These are phyloP conservation scores for Grammothele lineata DNA, from an alignment of 768 basidiomycete genomes.

Conservation along the genomic window DNA sequence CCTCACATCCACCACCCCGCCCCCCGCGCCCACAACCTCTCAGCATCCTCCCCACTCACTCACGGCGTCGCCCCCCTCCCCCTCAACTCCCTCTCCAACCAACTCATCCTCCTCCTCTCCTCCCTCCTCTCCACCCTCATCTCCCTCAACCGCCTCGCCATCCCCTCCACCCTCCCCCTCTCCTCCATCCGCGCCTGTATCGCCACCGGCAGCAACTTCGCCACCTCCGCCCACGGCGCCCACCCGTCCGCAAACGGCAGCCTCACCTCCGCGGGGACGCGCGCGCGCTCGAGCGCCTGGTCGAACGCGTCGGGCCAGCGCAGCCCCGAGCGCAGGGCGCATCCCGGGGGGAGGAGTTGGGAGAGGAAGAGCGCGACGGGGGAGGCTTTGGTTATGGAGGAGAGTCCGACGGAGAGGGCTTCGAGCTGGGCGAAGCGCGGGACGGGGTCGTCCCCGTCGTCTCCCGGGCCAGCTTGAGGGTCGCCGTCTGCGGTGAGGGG, in stretches of 20 bases:
- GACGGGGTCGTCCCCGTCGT: not conserved
- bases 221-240: slow-evolving; percentile 22
- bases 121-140: slow-evolving; percentile 7
- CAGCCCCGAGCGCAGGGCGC: slow-evolving; percentile 41
- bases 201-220: slow-evolving; percentile 21
- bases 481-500: not conserved
- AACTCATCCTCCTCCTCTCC: slow-evolving; percentile 11
- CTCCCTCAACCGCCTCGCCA: slow-evolving; percentile 13
- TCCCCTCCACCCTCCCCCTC: slow-evolving; percentile 9
- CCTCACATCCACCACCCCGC: not conserved
- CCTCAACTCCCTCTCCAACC: slow-evolving; percentile 19
- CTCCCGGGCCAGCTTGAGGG: too few relatives aligned
- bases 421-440: slow-evolving; percentile 21
- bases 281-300: slow-evolving; percentile 23
- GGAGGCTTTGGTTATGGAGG: slow-evolving; percentile 38
- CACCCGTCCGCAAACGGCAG: slow-evolving; percentile 19
- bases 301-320: slow-evolving; percentile 42
- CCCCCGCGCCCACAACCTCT: not conserved
- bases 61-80: slow-evolving; percentile 2
- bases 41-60: not conserved
- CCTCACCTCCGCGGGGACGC: slow-evolving; percentile 17
- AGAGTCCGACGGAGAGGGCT: slow-evolving; percentile 49
- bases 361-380: slow-evolving; percentile 52
- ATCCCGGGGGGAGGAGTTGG: slow-evolving; percentile 43
- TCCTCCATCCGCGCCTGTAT: slow-evolving; percentile 22